phyloP scores from a whole-genome alignment of 2,329 filamentous ascomycete species.

The Xylariales sp. region DNA sequence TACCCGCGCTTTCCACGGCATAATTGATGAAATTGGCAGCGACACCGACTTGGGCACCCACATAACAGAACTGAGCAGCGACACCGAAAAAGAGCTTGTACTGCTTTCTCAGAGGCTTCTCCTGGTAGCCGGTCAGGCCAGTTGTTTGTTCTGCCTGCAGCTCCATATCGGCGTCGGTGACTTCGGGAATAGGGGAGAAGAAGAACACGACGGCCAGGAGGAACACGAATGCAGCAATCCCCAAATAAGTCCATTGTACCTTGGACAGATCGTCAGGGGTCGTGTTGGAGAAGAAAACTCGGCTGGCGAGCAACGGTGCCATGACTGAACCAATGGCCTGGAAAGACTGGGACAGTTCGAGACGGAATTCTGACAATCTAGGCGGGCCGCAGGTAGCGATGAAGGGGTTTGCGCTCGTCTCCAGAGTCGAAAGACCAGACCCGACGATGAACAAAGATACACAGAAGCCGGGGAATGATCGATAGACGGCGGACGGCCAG shows the following conservation, averaged over 20 bases:
- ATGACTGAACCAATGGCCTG: constrained; percentile 8
- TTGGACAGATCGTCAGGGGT: constrained; percentile 7
- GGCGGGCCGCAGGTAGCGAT: constrained; percentile 8
- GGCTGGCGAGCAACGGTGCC: constrained; percentile 6
- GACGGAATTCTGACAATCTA: constrained; percentile 9
- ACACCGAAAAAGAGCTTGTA: constrained; percentile 9
- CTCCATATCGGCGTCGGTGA: constrained; percentile 9
- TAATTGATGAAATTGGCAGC: constrained; percentile 9
- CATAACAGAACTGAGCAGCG: constrained; percentile 8
- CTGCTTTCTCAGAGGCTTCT: constrained; percentile 6
- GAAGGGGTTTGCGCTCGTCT: constrained; percentile 9
- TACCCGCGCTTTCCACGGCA: constrained; percentile 4
- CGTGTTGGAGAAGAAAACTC: constrained; percentile 8
- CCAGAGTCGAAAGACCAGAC: constrained; percentile 8
- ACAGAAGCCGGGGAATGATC: constrained; percentile 7
- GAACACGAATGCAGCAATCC: constrained; percentile 9
- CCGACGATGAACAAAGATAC: constrained; percentile 8
- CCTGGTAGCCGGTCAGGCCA: constrained; percentile 4
- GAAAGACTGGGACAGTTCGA: constrained; percentile 7
- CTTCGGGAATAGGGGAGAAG: constrained; percentile 8
- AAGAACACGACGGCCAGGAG: constrained; percentile 7
- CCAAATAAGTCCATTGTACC: constrained; percentile 8
- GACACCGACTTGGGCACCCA: constrained; percentile 9
- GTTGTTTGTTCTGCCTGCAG: constrained; percentile 7
- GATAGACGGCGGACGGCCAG: constrained; percentile 8